Percentiles rank a stretch among this genome's conserved stretches.
phyloP scores from a whole-genome alignment of 306 rosid species.

The Cajanus cajan region DNA sequence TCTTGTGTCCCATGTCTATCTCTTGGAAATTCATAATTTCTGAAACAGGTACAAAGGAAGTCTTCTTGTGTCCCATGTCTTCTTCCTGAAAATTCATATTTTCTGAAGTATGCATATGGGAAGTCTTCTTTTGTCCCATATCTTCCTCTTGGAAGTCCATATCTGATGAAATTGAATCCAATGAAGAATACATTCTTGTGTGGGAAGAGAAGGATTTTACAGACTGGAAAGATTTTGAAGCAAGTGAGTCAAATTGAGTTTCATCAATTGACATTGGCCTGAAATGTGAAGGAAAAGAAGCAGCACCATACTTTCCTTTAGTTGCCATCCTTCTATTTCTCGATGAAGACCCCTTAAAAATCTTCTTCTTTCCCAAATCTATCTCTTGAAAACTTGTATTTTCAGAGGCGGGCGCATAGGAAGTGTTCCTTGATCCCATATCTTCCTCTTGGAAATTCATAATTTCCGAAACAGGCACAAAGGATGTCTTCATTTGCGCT shows the following conservation, averaged over 20 bases:
- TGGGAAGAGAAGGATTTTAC: slow-evolving; percentile 50
- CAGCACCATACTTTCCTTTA: slow-evolving; percentile 43
- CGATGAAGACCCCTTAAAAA: slow-evolving; percentile 20
- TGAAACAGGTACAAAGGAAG: slow-evolving; percentile 26
- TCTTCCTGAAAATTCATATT: slow-evolving; percentile 26
- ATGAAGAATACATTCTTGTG: slow-evolving; percentile 51
- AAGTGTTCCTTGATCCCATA: slow-evolving; percentile 24
- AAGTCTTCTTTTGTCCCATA: slow-evolving; percentile 22
- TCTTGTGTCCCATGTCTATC: slow-evolving; percentile 29
- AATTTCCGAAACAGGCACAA: slow-evolving; percentile 33
- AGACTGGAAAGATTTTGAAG: slow-evolving; percentile 42
- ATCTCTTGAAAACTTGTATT: slow-evolving; percentile 21
- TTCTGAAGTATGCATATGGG: slow-evolving; percentile 30
- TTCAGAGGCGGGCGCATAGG: slow-evolving; percentile 29
- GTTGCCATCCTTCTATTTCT: slow-evolving; percentile 43
- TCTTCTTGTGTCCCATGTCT: slow-evolving; percentile 29
- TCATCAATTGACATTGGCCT: slow-evolving; percentile 73
- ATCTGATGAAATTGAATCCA: slow-evolving; percentile 29
- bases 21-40: slow-evolving; percentile 25
- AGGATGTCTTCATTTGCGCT: background rate
- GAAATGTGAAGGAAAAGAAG: slow-evolving; percentile 48
- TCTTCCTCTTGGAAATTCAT: slow-evolving; percentile 32
- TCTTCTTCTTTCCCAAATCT: slow-evolving; percentile 35
- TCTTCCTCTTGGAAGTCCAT: slow-evolving; percentile 35
- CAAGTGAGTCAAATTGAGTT: slow-evolving; percentile 54